A percentile compares a stretch with the other conserved stretches of the same genome.
Evolutionary conservation across 352 stramenopile genomes (phyloP).

Genomic region (Globisporangium abappressorium): DNA sequence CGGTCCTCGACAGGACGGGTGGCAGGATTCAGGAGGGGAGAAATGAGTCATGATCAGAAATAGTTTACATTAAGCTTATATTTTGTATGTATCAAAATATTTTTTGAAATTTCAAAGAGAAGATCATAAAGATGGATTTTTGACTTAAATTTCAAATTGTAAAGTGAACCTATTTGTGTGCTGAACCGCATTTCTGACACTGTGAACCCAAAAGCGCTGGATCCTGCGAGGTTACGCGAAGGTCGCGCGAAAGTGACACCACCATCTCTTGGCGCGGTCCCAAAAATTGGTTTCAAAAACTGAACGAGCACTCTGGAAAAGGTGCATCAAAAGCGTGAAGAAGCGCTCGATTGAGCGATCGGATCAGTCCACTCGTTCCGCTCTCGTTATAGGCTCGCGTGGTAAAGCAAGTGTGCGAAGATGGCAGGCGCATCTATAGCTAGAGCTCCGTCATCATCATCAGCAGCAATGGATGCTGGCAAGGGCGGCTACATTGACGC

Average conservation of each 20-base stretch:
- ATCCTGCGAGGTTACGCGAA: conserved; percentile 19
- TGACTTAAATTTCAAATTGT: background rate
- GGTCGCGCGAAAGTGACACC: conserved; percentile 22
- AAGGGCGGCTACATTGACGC: conserved; percentile 16
- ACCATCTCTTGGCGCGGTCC: background rate
- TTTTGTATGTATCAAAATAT: background rate
- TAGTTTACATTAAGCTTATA: background rate
- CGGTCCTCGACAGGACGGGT: background rate
- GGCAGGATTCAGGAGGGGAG: background rate
- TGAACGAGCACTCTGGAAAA: background rate
- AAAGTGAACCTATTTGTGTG: background rate
- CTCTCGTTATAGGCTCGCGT: too few relatives aligned
- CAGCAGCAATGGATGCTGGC: background rate
- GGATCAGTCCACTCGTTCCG: too few relatives aligned
- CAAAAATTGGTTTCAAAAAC: conserved; percentile 1
- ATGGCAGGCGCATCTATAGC: conserved; percentile 2
- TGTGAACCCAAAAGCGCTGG: background rate
- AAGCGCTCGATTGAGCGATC: background rate
- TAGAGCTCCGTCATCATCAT: conserved; percentile 9
- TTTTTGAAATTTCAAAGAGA: background rate
- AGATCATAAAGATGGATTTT: background rate
- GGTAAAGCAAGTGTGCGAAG: background rate
- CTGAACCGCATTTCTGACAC: background rate
- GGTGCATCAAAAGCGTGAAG: background rate
- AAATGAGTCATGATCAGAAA: background rate